These are phyloP conservation scores for Chenopodium quinoa DNA, from an alignment of 148 eudicot genomes.

Conservation along the genomic window DNA sequence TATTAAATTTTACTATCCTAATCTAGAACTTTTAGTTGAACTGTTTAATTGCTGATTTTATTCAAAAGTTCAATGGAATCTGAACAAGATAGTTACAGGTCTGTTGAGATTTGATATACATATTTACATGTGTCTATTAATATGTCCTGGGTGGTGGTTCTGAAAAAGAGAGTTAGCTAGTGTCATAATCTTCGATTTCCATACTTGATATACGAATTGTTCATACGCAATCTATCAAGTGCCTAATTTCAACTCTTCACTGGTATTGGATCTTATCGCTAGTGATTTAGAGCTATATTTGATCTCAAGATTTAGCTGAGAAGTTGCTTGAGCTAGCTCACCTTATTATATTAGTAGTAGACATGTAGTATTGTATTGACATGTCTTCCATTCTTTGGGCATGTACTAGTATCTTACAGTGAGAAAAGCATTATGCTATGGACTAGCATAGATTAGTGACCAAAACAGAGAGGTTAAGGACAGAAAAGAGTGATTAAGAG, in stretches of 20 bases:
- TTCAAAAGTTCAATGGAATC: too few species aligned
- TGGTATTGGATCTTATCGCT: not conserved
- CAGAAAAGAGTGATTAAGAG: too few species aligned
- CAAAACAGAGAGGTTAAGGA: too few species aligned
- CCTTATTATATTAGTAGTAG: not conserved
- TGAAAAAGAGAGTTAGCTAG: not conserved
- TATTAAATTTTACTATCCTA: too few species aligned
- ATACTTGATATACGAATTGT: not conserved
- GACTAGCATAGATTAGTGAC: too few species aligned
- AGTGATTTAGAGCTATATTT: not conserved
- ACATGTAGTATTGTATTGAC: not conserved
- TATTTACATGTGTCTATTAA: too few species aligned
- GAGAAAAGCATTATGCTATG: not conserved
- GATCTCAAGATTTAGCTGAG: not conserved
- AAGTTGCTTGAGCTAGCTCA: not conserved
- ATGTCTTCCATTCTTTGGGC: not conserved
- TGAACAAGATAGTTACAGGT: too few species aligned
- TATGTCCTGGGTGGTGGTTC: not conserved
- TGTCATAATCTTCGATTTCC: not conserved
- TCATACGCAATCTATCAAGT: not conserved
- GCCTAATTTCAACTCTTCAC: not conserved
- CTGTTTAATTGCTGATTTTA: too few species aligned
- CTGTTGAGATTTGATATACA: too few species aligned
- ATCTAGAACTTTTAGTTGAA: too few species aligned
- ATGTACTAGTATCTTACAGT: not conserved